These are phyloP conservation scores for Kodamaea sagamina DNA, from an alignment of 805 yeast genomes.

Conservation along the genomic window DNA sequence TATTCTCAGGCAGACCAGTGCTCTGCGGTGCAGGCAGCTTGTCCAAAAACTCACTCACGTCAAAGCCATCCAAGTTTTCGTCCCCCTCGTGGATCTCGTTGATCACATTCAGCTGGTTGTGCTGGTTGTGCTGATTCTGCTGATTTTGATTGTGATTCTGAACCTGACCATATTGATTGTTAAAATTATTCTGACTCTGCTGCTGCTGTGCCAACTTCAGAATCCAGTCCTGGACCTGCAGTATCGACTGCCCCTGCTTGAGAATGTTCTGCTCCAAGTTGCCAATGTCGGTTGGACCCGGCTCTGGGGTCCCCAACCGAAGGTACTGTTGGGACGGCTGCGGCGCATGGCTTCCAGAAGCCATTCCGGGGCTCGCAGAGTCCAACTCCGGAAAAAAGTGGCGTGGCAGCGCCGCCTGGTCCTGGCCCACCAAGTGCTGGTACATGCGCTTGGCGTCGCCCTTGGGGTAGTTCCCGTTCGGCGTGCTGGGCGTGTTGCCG, in stretches of 20 bases:
- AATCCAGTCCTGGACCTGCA: constrained; percentile 60
- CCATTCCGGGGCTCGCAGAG: constrained; percentile 10
- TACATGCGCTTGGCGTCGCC: constrained; percentile 27
- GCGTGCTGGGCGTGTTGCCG: constrained; percentile 20
- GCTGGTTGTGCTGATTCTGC: constrained; percentile 54
- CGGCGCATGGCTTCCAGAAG: constrained; percentile 7
- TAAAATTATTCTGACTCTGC: constrained; percentile 40
- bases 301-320: constrained; percentile 13
- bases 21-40: constrained; percentile 9
- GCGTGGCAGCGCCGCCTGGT: constrained; percentile 32
- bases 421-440: constrained; percentile 33
- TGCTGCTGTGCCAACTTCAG: constrained; percentile 31
- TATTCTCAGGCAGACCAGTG: background rate
- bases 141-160: too few relatives aligned
- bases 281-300: constrained; percentile 18
- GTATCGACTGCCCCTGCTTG: constrained; percentile 53
- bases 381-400: constrained; percentile 35
- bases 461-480: constrained; percentile 2
- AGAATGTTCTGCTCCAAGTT: constrained; percentile 50
- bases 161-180: too few relatives aligned
- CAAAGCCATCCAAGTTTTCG: constrained; percentile 28
- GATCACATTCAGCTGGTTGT: constrained; percentile 5
- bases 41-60: constrained; percentile 53
- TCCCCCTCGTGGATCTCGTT: constrained; percentile 14
- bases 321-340: constrained; percentile 12